Conservation (phyloP, 2,329 filamentous ascomycete species). For the Rhynchosporium graminicola region DNA sequence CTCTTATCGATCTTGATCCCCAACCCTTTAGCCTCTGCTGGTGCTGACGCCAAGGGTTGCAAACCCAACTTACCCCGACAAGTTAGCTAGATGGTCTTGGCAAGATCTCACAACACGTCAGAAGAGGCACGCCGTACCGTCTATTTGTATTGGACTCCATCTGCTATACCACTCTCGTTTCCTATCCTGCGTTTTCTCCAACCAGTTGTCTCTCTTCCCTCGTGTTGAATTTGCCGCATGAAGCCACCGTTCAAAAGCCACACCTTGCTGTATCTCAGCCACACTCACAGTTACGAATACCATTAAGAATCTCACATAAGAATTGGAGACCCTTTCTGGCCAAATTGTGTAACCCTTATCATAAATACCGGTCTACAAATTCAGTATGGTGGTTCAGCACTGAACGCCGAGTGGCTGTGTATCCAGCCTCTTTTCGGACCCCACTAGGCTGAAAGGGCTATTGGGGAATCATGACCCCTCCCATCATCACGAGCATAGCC, state of each 20-base stretch:
- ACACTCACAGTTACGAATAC: constrained; percentile 7
- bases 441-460: constrained; percentile 11
- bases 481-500: constrained; percentile 16
- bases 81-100: not conserved
- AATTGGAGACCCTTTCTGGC: not conserved
- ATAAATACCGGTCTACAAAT: constrained; percentile 6
- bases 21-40: not conserved
- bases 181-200: not conserved
- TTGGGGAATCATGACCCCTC: constrained; percentile 8
- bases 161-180: not conserved
- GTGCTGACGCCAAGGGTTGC: not conserved
- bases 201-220: not conserved
- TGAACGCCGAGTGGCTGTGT: constrained; percentile 18
- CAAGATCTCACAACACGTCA: not conserved
- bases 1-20: constrained; percentile 7
- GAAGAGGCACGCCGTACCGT: not conserved
- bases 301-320: constrained; percentile 16
- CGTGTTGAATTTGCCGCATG: not conserved
- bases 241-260: not conserved
- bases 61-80: not conserved
- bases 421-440: constrained; percentile 3
- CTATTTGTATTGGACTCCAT: not conserved
- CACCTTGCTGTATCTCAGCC: constrained; percentile 8
- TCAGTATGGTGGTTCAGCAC: constrained; percentile 16
- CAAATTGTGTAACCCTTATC: not conserved